Evolutionary conservation across 768 basidiomycete species (phyloP).

Genomic region (Boletellus sp.): DNA sequence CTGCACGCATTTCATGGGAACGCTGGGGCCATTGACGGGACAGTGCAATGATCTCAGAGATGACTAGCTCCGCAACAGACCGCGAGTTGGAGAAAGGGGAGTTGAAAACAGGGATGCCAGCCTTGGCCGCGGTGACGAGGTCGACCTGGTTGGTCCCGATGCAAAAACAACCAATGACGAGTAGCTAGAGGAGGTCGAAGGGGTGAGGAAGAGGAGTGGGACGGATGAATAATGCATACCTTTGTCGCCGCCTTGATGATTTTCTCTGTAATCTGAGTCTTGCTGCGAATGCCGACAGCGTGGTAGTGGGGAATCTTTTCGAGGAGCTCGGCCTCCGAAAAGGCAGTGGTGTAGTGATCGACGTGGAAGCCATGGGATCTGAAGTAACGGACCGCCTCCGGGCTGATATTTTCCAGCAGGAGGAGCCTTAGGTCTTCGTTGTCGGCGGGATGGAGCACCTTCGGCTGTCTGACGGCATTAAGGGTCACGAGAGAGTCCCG

Average conservation of each 20-base stretch:
- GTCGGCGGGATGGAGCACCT: conserved; percentile 76
- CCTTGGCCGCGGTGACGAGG: conserved; percentile 71
- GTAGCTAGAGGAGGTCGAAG: conserved; percentile 51
- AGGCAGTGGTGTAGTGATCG: conserved; percentile 80
- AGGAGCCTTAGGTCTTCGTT: conserved; percentile 80
- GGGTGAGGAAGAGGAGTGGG: not conserved
- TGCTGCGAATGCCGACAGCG: conserved; percentile 94
- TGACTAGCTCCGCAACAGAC: conserved; percentile 96
- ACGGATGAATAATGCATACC: conserved; percentile 40
- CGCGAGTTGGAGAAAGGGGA: conserved; percentile 99
- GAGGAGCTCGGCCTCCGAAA: conserved; percentile 92
- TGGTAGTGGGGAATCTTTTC: conserved; percentile 81
- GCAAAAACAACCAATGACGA: conserved; percentile 98
- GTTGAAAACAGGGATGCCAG: conserved; percentile 98
- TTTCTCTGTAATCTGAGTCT: conserved; percentile 91
- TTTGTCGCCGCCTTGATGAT: conserved; percentile 86
- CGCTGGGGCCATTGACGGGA: conserved; percentile 94
- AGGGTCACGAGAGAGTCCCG: conserved; percentile 31
- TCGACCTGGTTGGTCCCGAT: conserved; percentile 99
- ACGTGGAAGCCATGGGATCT: conserved; percentile 84
- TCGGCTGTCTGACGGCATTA: conserved; percentile 49
- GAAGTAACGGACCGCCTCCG: conserved; percentile 81
- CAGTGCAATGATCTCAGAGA: conserved; percentile 88
- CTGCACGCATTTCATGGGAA: conserved; percentile 78
- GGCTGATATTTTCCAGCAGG: conserved; percentile 92